Percentiles rank a stretch among this genome's conserved stretches.
phyloP scores from a whole-genome alignment of 257 asterid genomes.

The Scutellaria baicalensis region DNA sequence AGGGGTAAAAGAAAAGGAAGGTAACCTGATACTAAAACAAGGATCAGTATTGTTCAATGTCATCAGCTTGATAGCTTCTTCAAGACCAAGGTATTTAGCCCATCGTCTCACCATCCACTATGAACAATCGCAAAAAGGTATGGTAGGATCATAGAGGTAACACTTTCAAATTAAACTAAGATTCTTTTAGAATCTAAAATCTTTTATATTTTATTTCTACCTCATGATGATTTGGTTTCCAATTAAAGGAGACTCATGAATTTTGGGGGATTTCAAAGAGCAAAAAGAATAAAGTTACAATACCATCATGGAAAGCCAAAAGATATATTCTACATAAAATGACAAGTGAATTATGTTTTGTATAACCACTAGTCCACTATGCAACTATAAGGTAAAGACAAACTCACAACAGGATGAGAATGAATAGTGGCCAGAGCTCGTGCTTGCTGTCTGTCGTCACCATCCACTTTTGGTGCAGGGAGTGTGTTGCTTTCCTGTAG shows the following conservation, averaged over 20 bases:
- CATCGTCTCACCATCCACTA: constrained; percentile 99
- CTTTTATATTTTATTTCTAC: neutral
- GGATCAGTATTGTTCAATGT: constrained; percentile 83
- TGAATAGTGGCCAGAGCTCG: constrained; percentile 82
- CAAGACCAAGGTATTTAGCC: constrained; percentile 62
- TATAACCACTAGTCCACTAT: neutral
- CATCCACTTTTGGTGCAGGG: constrained; percentile 68
- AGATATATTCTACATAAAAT: neutral
- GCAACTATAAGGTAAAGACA: constrained; percentile 1
- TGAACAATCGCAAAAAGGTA: constrained; percentile 6
- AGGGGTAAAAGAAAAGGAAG: neutral
- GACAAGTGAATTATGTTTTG: neutral
- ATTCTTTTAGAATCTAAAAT: neutral
- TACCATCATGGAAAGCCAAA: neutral
- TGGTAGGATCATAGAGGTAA: neutral
- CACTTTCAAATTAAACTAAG: neutral
- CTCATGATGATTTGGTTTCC: neutral
- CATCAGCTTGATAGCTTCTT: constrained; percentile 72
- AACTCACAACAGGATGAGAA: constrained; percentile 93
- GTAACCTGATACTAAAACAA: constrained; percentile 72
- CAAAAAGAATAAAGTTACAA: neutral
- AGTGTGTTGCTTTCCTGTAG: constrained; percentile 65
- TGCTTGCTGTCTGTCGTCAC: constrained; percentile 85
- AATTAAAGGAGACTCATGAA: neutral
- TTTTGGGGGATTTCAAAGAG: neutral